A percentile compares a stretch with the other conserved stretches of the same genome.
These are phyloP conservation scores for Elsinoe ampelina DNA, from an alignment of 2,329 filamentous ascomycete species.

Conservation along the genomic window DNA sequence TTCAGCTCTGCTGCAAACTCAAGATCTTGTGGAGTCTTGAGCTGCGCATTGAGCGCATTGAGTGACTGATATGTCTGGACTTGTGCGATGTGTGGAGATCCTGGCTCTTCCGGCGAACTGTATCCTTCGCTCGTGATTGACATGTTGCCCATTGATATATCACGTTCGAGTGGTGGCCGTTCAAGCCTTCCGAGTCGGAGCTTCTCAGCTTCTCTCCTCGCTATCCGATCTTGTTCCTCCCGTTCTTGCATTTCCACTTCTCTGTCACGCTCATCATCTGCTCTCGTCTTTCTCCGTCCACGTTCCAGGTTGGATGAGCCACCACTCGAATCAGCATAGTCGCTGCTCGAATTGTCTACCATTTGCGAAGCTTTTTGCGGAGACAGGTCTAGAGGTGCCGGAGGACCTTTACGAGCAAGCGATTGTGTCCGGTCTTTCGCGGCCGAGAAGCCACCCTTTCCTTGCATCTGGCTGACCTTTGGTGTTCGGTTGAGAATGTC, in stretches of 20 bases:
- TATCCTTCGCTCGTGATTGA: constrained; percentile 9
- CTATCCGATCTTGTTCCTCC: constrained; percentile 62
- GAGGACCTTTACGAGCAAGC: constrained; percentile 67
- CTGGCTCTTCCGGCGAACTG: constrained; percentile 14
- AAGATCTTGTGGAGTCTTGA: constrained; percentile 7
- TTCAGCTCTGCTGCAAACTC: background rate
- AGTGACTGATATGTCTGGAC: constrained; percentile 18
- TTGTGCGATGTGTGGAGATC: constrained; percentile 16
- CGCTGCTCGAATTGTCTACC: constrained; percentile 63
- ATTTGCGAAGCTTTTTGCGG: constrained; percentile 21
- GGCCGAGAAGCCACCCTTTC: constrained; percentile 17
- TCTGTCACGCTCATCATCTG: constrained; percentile 74
- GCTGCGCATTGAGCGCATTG: constrained; percentile 12
- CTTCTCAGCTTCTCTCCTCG: constrained; percentile 51
- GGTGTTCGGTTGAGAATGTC: background rate
- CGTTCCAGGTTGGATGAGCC: constrained; percentile 33
- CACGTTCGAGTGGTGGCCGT: constrained; percentile 20
- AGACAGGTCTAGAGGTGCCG: constrained; percentile 69
- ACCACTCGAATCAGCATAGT: constrained; percentile 61
- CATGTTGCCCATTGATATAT: background rate
- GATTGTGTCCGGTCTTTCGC: constrained; percentile 26
- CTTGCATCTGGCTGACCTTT: background rate
- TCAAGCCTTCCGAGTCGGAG: constrained; percentile 27
- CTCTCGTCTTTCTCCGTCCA: constrained; percentile 72
- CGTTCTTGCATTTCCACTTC: constrained; percentile 60